A percentile compares a stretch with the other conserved stretches of the same genome.
Conservation (phyloP, 495 filamentous ascomycete genomes). For the Bombardia bombarda region DNA sequence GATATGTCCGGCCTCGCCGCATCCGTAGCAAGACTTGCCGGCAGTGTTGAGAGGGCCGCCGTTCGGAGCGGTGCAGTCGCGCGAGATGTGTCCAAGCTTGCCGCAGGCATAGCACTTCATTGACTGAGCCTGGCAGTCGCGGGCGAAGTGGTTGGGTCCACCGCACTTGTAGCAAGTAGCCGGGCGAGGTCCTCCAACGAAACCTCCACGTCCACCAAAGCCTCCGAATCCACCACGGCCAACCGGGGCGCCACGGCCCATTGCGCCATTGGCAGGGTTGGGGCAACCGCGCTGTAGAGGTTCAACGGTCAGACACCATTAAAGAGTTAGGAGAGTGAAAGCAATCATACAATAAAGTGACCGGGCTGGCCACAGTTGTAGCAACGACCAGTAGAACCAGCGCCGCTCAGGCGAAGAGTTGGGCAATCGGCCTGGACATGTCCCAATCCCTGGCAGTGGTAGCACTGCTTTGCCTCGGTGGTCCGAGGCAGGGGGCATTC, state of each 20-base stretch:
- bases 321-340: not conserved
- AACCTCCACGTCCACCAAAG: slow-evolving; percentile 55
- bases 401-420: slow-evolving; percentile 83
- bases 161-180: slow-evolving; percentile 99
- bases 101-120: slow-evolving; percentile 99
- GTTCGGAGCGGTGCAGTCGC: slow-evolving; percentile 96
- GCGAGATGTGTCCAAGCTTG: slow-evolving; percentile 95
- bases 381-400: slow-evolving; percentile 73
- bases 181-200: slow-evolving; percentile 58
- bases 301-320: slow-evolving; percentile 6
- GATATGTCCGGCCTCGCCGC: slow-evolving; percentile 91
- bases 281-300: slow-evolving; percentile 69
- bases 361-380: slow-evolving; percentile 92
- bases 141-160: slow-evolving; percentile 96
- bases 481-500: slow-evolving; percentile 92
- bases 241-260: slow-evolving; percentile 57
- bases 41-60: slow-evolving; percentile 91
- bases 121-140: slow-evolving; percentile 97
- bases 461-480: slow-evolving; percentile 99
- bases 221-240: slow-evolving; percentile 36
- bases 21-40: slow-evolving; percentile 98
- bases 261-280: slow-evolving; percentile 46
- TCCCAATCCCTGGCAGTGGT: slow-evolving; percentile 96
- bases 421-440: slow-evolving; percentile 99
- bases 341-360: slow-evolving; percentile 57